Evolutionary conservation across 2,329 filamentous ascomycete species (phyloP).

Genomic region (Arthrobotrys musiformis): DNA sequence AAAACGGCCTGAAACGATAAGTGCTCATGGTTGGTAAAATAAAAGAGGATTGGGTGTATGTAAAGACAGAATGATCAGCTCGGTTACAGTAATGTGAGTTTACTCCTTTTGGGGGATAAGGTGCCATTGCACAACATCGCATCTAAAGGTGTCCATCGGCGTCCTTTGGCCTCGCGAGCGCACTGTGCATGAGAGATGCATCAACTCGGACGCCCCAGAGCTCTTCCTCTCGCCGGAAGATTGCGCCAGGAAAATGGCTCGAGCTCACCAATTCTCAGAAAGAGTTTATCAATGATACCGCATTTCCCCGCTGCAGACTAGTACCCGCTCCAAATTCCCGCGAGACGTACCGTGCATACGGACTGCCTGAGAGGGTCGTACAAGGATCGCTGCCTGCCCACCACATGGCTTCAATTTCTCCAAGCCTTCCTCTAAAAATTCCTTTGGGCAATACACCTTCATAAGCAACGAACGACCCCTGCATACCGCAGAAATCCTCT

Average conservation of each 20-base stretch:
- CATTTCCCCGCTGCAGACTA: slow-evolving; percentile 3
- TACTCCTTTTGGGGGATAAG: background rate
- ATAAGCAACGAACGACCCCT: slow-evolving; percentile 19
- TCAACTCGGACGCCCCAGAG: slow-evolving; percentile 7
- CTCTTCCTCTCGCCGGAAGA: background rate
- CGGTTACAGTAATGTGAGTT: background rate
- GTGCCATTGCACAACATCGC: slow-evolving; percentile 9
- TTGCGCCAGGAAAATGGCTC: background rate
- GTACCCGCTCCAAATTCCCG: background rate
- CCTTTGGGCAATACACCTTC: background rate
- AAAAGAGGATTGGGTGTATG: background rate
- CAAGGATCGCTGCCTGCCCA: slow-evolving; percentile 39
- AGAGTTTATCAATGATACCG: background rate
- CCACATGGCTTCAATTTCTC: slow-evolving; percentile 2
- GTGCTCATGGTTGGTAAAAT: slow-evolving; percentile 2
- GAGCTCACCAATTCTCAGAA: background rate
- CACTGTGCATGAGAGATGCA: slow-evolving; percentile 16
- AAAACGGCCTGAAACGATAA: slow-evolving; percentile 40
- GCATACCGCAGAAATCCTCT: slow-evolving; percentile 32
- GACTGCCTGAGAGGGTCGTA: slow-evolving; percentile 6
- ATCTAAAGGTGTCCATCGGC: slow-evolving; percentile 2
- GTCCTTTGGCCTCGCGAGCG: slow-evolving; percentile 4
- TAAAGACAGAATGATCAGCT: background rate
- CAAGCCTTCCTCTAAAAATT: background rate
- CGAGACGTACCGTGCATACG: slow-evolving; percentile 11